Percentiles rank a stretch among this genome's conserved stretches.
These are phyloP conservation scores for Datura wrightii DNA, from an alignment of 257 asterid species.

Conservation along the genomic window DNA sequence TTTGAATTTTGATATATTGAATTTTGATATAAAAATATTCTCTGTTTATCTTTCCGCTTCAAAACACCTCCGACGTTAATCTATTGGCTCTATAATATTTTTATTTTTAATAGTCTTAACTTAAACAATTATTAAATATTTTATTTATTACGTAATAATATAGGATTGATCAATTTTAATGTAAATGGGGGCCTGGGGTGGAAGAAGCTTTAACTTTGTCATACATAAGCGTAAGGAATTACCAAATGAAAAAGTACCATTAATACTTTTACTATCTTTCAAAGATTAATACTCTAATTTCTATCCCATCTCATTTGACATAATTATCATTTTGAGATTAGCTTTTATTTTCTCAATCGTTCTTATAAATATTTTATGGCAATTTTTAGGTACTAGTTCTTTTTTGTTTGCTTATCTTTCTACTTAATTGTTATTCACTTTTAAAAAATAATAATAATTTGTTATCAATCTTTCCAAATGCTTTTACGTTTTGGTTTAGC, in stretches of 20 bases:
- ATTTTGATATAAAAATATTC: too few relatives aligned
- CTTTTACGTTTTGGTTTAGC: neutral
- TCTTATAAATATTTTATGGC: neutral
- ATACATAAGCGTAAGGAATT: neutral
- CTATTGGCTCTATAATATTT: too few relatives aligned
- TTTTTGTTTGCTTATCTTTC: too few relatives aligned
- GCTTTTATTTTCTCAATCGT: neutral
- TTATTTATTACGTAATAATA: neutral
- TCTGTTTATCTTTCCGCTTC: too few relatives aligned
- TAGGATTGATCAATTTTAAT: neutral
- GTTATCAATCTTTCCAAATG: neutral
- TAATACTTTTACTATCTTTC: neutral
- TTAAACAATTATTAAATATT: too few relatives aligned
- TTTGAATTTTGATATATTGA: too few relatives aligned
- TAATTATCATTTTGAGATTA: neutral
- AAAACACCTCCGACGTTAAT: too few relatives aligned
- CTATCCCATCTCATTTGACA: neutral
- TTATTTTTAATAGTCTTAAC: too few relatives aligned
- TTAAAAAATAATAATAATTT: too few relatives aligned
- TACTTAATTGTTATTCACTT: neutral
- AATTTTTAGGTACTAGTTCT: neutral
- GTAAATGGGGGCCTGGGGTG: neutral
- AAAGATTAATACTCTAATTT: neutral
- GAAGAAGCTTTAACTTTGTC: neutral
- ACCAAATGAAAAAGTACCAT: neutral